These are phyloP conservation scores for Pseudonitzschia multistriata DNA, from an alignment of 108 stramenopile species.

Conservation along the genomic window DNA sequence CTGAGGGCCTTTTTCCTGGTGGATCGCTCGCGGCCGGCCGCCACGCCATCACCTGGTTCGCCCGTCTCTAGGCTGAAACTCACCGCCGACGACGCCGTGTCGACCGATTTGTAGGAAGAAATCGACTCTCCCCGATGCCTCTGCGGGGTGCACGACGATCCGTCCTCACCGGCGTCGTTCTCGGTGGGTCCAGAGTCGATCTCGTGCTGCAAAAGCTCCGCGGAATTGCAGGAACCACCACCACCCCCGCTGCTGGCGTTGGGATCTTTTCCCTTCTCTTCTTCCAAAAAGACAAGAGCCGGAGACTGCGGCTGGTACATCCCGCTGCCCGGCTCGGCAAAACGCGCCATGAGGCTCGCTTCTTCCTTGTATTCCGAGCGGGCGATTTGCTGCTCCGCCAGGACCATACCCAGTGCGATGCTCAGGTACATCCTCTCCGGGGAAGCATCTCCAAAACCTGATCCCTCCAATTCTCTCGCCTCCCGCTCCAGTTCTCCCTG, in stretches of 20 bases:
- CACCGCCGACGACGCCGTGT: slow-evolving; percentile 1
- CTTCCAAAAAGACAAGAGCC: background rate
- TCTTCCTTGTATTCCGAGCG: slow-evolving; percentile 25
- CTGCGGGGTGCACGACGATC: background rate
- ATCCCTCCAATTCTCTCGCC: background rate
- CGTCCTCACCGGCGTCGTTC: background rate
- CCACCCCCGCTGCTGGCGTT: background rate
- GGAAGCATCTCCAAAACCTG: background rate
- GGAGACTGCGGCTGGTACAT: slow-evolving; percentile 37
- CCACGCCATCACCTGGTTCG: background rate
- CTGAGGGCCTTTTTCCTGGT: background rate
- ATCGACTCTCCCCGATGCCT: slow-evolving; percentile 38
- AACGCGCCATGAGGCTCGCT: slow-evolving; percentile 13
- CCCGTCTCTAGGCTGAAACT: background rate
- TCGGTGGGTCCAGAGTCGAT: background rate
- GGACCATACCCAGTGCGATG: slow-evolving; percentile 41
- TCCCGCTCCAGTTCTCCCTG: slow-evolving; percentile 20
- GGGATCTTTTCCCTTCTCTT: background rate
- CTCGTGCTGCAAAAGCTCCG: background rate
- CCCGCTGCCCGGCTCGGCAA: slow-evolving; percentile 16
- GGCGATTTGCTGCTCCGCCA: slow-evolving; percentile 26
- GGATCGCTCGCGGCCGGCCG: background rate
- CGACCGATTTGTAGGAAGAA: slow-evolving; percentile 27
- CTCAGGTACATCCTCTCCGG: slow-evolving; percentile 23
- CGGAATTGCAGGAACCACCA: background rate